Evolutionary conservation across 257 asterid species (phyloP), one percentile per base, ranked within the genome.

Genomic region (Solanum paucissectum): DNA sequence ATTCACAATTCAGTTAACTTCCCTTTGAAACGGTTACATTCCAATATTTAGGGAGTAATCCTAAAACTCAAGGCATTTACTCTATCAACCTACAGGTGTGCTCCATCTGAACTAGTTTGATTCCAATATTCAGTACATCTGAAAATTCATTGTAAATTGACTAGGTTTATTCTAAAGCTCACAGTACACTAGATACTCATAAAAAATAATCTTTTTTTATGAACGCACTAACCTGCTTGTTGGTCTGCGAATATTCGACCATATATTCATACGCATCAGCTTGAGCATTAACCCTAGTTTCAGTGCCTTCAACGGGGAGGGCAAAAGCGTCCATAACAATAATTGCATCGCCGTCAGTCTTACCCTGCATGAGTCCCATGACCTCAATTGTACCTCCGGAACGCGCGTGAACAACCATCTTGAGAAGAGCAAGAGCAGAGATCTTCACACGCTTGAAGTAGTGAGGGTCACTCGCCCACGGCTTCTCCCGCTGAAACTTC

Each of bases 301-400:
- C 99, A 16, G 99, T 97, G 10, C 99, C 99, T 91, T 97, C 99
- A 21, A 97, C 99, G 23, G 99, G 99, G 2, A 97, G 98, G 91
- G 99, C 99, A 90, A 97, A 97, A 84, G 99, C 99, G 93, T 97
- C 99, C 98, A 96, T 96, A 34, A 97, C 99, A 87, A 97, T 95
- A 69, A 97, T 94, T 46, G 98, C 92, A 87, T 97, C 99, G 10
- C 99, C 99, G 73, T 97, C 99, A 27, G 98, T 96, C 89, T 97
- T 97, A 23, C 99, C 99, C 91, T 96, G 99, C 99, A 97, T 97
- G 20, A 97, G 96, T 8, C 99, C 99, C 99, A 97, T 96, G 86
- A 97, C 96, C 90, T 97, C 99, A 77, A 97, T 97, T 29, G 98
- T 97, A 34, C 99, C 99, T 5, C 99, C 99, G 58, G 99, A 96